Evolutionary conservation across 768 basidiomycete genomes (phyloP).

Genomic region (Rhodotorula kratochvilovae): DNA sequence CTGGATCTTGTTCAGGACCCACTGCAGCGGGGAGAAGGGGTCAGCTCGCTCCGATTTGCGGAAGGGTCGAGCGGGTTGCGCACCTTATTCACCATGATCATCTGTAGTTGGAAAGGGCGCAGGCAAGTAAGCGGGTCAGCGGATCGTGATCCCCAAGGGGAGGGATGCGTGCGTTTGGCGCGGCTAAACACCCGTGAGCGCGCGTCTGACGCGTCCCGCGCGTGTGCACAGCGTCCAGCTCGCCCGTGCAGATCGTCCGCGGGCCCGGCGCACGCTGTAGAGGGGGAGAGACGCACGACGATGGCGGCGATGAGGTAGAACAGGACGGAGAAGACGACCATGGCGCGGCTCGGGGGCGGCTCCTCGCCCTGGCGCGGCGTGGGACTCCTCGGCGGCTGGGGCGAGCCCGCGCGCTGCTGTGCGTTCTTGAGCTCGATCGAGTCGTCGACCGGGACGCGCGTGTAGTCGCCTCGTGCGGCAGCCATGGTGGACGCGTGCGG

Average conservation of each 20-base stretch:
- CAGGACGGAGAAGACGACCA: slow-evolving; percentile 54
- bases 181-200: not conserved
- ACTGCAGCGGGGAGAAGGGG: slow-evolving; percentile 52
- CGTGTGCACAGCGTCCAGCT: not conserved
- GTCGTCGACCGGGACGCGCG: slow-evolving; percentile 30
- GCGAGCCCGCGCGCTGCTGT: not conserved
- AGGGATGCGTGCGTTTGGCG: too few species aligned
- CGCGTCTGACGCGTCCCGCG: not conserved
- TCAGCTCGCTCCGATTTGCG: not conserved
- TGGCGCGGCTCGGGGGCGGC: slow-evolving; percentile 30
- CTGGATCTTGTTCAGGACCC: slow-evolving; percentile 71
- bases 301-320: slow-evolving; percentile 88
- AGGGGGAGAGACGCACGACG: slow-evolving; percentile 58
- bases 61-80: slow-evolving; percentile 19
- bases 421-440: slow-evolving; percentile 2
- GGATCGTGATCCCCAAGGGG: not conserved
- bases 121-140: not conserved
- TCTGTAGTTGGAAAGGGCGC: slow-evolving; percentile 51
- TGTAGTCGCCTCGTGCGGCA: slow-evolving; percentile 22
- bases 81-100: slow-evolving; percentile 75
- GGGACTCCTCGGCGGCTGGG: not conserved
- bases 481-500: not conserved
- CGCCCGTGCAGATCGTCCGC: not conserved
- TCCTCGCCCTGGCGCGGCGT: not conserved
- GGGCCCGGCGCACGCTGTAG: too few species aligned